phyloP scores from a whole-genome alignment of 2,329 filamentous ascomycete species.

The Pseudocercospora musae region DNA sequence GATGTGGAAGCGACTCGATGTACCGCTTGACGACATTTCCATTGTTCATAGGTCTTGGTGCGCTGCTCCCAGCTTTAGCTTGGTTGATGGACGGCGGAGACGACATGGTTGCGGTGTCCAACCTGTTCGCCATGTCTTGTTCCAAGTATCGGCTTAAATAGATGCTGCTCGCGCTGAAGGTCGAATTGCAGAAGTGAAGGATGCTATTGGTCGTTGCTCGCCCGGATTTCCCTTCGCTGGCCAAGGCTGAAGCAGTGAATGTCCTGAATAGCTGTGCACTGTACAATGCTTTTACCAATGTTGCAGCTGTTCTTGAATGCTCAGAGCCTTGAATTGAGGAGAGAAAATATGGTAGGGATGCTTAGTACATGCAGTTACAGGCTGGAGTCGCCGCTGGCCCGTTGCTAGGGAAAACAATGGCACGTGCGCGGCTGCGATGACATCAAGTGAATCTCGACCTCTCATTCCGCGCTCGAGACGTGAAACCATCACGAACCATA shows the following conservation, averaged over 20 bases:
- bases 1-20: conserved; percentile 7
- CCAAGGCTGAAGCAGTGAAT: neutral
- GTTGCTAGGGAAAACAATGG: too few relatives aligned
- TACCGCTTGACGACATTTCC: conserved; percentile 50
- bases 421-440: neutral
- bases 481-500: neutral
- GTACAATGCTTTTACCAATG: conserved; percentile 4
- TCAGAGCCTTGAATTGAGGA: neutral
- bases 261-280: neutral
- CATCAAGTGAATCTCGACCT: neutral
- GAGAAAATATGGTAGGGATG: neutral
- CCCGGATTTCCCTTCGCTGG: neutral
- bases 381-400: too few relatives aligned
- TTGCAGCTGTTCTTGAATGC: neutral
- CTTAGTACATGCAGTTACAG: too few relatives aligned
- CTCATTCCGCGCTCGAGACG: neutral
- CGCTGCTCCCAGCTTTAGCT: conserved; percentile 27
- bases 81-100: conserved; percentile 33
- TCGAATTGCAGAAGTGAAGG: neutral
- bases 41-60: conserved; percentile 31
- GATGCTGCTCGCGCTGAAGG: neutral
- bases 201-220: neutral
- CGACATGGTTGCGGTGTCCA: conserved; percentile 30
- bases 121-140: conserved; percentile 32
- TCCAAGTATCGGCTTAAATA: conserved; percentile 12